Evolutionary conservation across 306 rosid species (phyloP).

Genomic region (Malus sieversii): DNA sequence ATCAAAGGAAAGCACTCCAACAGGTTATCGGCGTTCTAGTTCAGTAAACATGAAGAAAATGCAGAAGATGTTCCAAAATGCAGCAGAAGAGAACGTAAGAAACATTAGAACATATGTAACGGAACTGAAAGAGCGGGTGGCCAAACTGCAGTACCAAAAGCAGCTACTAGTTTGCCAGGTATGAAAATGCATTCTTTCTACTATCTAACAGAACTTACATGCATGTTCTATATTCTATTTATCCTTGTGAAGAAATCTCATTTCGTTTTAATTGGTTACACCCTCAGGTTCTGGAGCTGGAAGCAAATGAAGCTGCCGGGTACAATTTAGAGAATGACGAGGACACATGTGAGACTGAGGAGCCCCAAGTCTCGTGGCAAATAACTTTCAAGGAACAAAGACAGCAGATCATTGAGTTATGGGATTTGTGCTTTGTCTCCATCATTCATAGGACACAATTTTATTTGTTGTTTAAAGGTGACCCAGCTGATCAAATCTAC

Average conservation of each 20-base stretch:
- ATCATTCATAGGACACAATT: conserved; percentile 94
- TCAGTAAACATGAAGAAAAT: conserved; percentile 99
- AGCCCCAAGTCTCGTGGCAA: conserved; percentile 76
- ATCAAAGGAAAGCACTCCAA: conserved; percentile 78
- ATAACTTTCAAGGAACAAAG: conserved; percentile 68
- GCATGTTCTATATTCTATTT: background rate
- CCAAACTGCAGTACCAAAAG: conserved; percentile 95
- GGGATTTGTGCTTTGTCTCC: conserved; percentile 90
- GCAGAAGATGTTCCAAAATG: conserved; percentile 99
- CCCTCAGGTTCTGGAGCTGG: conserved; percentile 86
- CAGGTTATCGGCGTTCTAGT: conserved; percentile 66
- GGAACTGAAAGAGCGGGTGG: conserved; percentile 97
- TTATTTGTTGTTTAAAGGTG: conserved; percentile 91
- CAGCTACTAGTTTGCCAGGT: conserved; percentile 99
- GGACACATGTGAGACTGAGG: conserved; percentile 42
- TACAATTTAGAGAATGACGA: conserved; percentile 64
- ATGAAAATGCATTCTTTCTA: background rate
- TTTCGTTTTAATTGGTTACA: background rate
- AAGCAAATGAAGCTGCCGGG: conserved; percentile 92
- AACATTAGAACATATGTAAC: conserved; percentile 94
- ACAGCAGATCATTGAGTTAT: conserved; percentile 80
- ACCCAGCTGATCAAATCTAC: conserved; percentile 88
- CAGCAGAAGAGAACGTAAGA: conserved; percentile 99
- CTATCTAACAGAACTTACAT: background rate
- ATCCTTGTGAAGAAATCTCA: background rate